These are phyloP conservation scores for Metarhizium brunneum DNA, from an alignment of 2,329 filamentous ascomycete genomes.

Conservation along the genomic window DNA sequence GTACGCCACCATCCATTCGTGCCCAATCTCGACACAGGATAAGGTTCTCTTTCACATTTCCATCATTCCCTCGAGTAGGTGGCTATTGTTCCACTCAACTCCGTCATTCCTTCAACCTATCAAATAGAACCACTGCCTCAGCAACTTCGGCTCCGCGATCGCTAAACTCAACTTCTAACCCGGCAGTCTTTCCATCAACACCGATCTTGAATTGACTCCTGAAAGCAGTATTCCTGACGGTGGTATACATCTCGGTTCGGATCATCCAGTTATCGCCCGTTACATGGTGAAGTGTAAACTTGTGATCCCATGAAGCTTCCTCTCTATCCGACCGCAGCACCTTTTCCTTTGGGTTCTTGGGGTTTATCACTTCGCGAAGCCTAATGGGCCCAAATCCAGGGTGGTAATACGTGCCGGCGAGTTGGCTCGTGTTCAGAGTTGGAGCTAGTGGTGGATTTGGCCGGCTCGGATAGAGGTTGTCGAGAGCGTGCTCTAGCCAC, in stretches of 20 bases:
- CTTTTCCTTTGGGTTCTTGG: background rate
- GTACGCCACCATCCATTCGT: too few relatives aligned
- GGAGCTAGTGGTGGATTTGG: constrained; percentile 24
- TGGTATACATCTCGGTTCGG: constrained; percentile 10
- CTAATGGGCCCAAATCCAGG: constrained; percentile 26
- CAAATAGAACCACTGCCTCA: background rate
- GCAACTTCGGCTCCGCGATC: background rate
- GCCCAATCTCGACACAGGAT: too few relatives aligned
- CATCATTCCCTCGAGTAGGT: too few relatives aligned
- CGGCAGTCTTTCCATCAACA: background rate
- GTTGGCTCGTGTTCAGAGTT: constrained; percentile 22
- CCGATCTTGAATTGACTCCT: background rate
- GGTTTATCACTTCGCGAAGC: constrained; percentile 10
- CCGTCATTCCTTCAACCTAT: background rate
- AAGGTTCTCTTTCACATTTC: too few relatives aligned
- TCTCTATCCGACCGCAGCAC: constrained; percentile 13
- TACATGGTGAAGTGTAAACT: constrained; percentile 15
- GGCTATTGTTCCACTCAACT: too few relatives aligned
- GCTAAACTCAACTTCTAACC: constrained; percentile 16
- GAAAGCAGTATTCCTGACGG: background rate
- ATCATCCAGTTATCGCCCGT: constrained; percentile 18
- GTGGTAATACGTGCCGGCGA: constrained; percentile 33
- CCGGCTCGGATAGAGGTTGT: constrained; percentile 27
- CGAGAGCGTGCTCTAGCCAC: constrained; percentile 20
- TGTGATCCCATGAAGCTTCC: constrained; percentile 13